These are phyloP conservation scores for Sporisorium scitamineum DNA, from an alignment of 1,284 basidiomycete species.

Conservation along the genomic window DNA sequence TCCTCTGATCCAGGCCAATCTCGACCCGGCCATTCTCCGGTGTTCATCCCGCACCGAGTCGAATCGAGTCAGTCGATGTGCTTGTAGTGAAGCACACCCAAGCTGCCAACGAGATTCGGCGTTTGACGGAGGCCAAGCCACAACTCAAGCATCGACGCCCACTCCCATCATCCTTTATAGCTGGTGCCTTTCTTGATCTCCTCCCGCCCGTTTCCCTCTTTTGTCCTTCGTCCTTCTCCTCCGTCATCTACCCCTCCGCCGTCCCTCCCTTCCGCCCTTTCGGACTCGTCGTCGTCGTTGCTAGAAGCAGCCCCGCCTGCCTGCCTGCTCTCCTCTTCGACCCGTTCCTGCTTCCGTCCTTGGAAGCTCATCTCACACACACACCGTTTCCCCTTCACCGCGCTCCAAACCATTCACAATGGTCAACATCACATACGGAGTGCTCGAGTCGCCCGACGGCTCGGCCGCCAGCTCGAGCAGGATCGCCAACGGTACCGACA, in stretches of 20 bases:
- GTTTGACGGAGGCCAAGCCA: conserved; percentile 2
- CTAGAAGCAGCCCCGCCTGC: neutral
- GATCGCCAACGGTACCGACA: conserved; percentile 57
- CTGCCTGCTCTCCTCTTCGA: neutral
- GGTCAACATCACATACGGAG: conserved; percentile 61
- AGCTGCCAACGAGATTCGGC: neutral
- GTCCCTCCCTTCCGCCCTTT: conserved; percentile 64
- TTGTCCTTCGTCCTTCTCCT: conserved; percentile 53
- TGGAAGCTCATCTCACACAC: neutral
- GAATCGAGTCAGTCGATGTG: conserved; percentile 5
- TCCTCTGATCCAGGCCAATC: conserved; percentile 9
- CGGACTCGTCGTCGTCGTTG: conserved; percentile 39
- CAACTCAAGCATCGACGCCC: neutral
- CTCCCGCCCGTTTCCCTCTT: neutral
- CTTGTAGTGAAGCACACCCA: neutral
- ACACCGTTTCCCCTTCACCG: neutral
- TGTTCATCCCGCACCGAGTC: neutral
- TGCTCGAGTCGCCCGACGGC: conserved; percentile 35
- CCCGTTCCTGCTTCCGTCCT: neutral
- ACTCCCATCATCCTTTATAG: conserved; percentile 14
- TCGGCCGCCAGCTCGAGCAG: conserved; percentile 17
- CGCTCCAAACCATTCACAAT: conserved; percentile 18
- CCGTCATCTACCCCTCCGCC: neutral
- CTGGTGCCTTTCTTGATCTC: neutral
- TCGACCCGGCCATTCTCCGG: neutral